Conservation (phyloP, 2,329 filamentous ascomycete species). For the Stenocarpella maydis region DNA sequence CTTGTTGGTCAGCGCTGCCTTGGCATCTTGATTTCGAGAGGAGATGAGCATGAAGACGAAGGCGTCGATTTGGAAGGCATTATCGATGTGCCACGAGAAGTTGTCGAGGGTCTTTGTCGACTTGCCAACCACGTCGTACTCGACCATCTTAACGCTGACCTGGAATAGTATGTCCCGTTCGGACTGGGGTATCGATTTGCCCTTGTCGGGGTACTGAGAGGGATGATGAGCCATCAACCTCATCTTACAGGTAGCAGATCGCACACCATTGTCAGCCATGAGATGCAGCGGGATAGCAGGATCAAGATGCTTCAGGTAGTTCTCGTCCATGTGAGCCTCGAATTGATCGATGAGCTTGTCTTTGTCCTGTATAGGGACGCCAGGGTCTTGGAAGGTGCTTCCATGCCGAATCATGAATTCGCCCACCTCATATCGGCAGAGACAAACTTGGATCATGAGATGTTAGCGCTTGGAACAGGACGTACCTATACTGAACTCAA, state of each 20-base stretch:
- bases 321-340: conserved; percentile 40
- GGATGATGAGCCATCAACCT: conserved; percentile 40
- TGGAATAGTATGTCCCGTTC: conserved; percentile 39
- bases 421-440: conserved; percentile 51
- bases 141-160: conserved; percentile 38
- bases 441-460: conserved; percentile 41
- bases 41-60: conserved; percentile 36
- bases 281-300: conserved; percentile 47
- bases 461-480: neutral
- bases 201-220: conserved; percentile 36
- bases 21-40: conserved; percentile 36
- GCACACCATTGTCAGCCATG: conserved; percentile 35
- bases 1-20: conserved; percentile 31
- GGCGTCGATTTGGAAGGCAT: conserved; percentile 38
- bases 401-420: conserved; percentile 49
- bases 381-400: conserved; percentile 52
- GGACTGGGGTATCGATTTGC: conserved; percentile 36
- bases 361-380: conserved; percentile 35
- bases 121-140: conserved; percentile 35
- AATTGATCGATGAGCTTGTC: conserved; percentile 43
- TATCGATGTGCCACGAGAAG: conserved; percentile 39
- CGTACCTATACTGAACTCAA: too few relatives aligned
- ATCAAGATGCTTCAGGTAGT: conserved; percentile 44
- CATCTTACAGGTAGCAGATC: conserved; percentile 39
- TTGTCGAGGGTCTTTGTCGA: conserved; percentile 32